A percentile compares a stretch with the other conserved stretches of the same genome.
Conservation (phyloP, 2,329 filamentous ascomycete genomes). For the Alternaria sp. region DNA sequence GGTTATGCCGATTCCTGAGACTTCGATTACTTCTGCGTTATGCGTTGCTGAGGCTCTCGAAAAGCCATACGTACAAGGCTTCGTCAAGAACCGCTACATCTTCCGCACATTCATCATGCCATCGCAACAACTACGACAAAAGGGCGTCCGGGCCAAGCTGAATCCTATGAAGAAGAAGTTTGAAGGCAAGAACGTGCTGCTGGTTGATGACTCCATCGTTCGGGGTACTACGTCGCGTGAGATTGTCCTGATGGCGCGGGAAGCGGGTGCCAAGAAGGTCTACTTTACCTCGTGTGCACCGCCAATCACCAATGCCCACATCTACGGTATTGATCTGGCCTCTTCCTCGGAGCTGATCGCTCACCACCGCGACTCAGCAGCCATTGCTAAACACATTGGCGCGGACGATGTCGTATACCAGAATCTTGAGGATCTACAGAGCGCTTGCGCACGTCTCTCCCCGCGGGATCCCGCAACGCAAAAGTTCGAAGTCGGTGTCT, state of each 20-base stretch:
- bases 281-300: conserved; percentile 85
- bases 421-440: conserved; percentile 78
- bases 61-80: conserved; percentile 80
- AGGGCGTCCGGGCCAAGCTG: conserved; percentile 87
- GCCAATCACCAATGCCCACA: conserved; percentile 73
- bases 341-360: conserved; percentile 75
- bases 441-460: conserved; percentile 75
- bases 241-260: conserved; percentile 82
- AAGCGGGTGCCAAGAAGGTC: conserved; percentile 81
- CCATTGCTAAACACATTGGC: conserved; percentile 71
- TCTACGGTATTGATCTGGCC: conserved; percentile 70
- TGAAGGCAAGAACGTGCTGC: conserved; percentile 75
- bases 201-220: conserved; percentile 91
- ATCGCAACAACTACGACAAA: conserved; percentile 78
- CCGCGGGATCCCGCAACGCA: conserved; percentile 62
- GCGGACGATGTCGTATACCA: conserved; percentile 81
- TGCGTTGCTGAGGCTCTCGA: conserved; percentile 75
- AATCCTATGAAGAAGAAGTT: conserved; percentile 88
- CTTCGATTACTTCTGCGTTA: conserved; percentile 80
- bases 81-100: conserved; percentile 89
- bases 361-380: conserved; percentile 66
- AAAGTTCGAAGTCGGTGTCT: conserved; percentile 89
- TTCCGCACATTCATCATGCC: conserved; percentile 90
- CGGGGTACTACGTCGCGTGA: conserved; percentile 82
- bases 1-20: conserved; percentile 85